phyloP scores from a whole-genome alignment of 2,329 filamentous ascomycete species.

The Chaetomium strumarium region DNA sequence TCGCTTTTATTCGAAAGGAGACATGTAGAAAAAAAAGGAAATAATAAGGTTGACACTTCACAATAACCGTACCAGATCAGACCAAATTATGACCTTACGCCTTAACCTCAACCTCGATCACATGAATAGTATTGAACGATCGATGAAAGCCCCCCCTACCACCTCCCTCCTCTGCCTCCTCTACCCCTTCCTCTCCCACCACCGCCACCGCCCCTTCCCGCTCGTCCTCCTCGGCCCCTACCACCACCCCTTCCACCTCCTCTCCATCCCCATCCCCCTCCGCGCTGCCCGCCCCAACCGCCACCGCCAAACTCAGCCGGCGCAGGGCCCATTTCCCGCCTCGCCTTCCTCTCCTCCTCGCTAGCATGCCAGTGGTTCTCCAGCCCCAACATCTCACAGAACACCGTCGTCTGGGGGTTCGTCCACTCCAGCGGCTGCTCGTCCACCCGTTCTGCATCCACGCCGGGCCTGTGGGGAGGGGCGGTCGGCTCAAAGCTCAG shows the following conservation, averaged over 20 bases:
- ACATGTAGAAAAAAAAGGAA: constrained; percentile 27
- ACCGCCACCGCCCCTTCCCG: constrained; percentile 24
- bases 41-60: not conserved
- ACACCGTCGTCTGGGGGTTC: constrained; percentile 78
- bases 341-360: constrained; percentile 61
- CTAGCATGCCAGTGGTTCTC: constrained; percentile 67
- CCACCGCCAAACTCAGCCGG: constrained; percentile 30
- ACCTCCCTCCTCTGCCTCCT: constrained; percentile 9
- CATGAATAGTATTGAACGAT: not conserved
- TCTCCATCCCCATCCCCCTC: constrained; percentile 34
- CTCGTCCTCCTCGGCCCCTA: constrained; percentile 29
- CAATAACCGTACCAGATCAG: not conserved
- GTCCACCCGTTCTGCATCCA: constrained; percentile 50
- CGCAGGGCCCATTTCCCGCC: constrained; percentile 53
- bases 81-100: not conserved
- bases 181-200: constrained; percentile 14
- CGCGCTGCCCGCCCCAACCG: constrained; percentile 30
- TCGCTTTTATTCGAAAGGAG: constrained; percentile 44
- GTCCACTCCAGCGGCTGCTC: constrained; percentile 74
- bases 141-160: not conserved
- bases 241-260: constrained; percentile 34
- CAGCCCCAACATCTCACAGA: constrained; percentile 73
- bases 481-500: constrained; percentile 74
- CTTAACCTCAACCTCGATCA: not conserved
- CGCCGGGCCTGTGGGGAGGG: constrained; percentile 56